phyloP scores from a whole-genome alignment of 345 rosid genomes.

The Linum trigynum region DNA sequence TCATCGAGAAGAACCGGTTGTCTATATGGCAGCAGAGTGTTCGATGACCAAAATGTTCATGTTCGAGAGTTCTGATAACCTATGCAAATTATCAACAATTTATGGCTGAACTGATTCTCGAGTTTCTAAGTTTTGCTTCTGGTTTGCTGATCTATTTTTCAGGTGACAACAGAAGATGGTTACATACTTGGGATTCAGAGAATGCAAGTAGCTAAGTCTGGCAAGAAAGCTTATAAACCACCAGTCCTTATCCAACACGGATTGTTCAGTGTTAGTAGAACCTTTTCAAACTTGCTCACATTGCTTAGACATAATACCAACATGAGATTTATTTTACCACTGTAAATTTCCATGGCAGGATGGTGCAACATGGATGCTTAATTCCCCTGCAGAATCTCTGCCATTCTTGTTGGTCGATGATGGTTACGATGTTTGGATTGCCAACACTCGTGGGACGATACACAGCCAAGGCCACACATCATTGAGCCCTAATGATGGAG shows the following conservation, averaged over 20 bases:
- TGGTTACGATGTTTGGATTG: constrained; percentile 40
- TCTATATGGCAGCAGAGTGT: constrained; percentile 23
- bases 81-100: background rate
- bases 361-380: constrained; percentile 30
- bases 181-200: constrained; percentile 43
- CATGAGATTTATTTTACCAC: background rate
- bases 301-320: background rate
- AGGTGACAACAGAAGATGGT: constrained; percentile 47
- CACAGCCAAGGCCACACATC: constrained; percentile 30
- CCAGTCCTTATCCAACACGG: constrained; percentile 53
- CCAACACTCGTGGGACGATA: constrained; percentile 34
- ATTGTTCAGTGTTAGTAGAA: constrained; percentile 24
- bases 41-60: constrained; percentile 21
- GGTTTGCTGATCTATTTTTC: constrained; percentile 8
- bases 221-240: constrained; percentile 25
- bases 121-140: background rate
- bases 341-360: constrained; percentile 18
- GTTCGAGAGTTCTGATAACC: constrained; percentile 22
- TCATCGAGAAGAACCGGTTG: constrained; percentile 1
- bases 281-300: background rate
- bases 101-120: background rate
- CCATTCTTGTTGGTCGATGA: constrained; percentile 33
- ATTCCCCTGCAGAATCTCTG: constrained; percentile 22
- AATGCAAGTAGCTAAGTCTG: constrained; percentile 20
- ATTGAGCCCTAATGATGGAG: constrained; percentile 17